Base-by-base conservation (phyloP, 202 grass and related monocot genomes). In the Alloteropsis angusta region DNA sequence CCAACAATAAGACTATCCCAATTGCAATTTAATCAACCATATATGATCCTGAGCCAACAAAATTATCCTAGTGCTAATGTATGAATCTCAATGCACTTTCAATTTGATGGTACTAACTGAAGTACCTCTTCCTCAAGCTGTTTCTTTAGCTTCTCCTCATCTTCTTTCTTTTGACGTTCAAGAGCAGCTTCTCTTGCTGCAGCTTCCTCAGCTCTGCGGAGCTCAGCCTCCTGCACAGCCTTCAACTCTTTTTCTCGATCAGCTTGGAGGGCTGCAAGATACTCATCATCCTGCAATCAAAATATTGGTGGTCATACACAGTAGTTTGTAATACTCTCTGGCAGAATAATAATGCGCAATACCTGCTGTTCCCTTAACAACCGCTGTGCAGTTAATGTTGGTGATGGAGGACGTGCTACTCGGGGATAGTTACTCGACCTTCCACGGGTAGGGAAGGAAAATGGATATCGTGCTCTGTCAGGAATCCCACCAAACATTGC, bases 341-440 rank as follows among this genome's bases (percentile, higher is more conserved):
- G n/a, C 7, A 76, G 22, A 72, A 43, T 43, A 34, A 56, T 50
- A 72, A 4, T 81, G 19, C 52, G 76, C 42, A 58, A 74, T 80
- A 99, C 96, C 92, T 99, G 96, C 34, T 99, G 96, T 82, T 95
- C 92, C 80, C 92, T 90, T 87, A 99, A 82, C 67, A 99, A 74
- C 57, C 92, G 88, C 8, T 99, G 96, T 62, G 83, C 90, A 59
- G 90, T 87, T 81, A 99, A 89, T 57, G 86, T 34, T 80, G 92
- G 90, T 49, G 91, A 94, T 14, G 82, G 85, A 56, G 90, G 82
- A 76, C 48, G 82, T 71, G 73, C 71, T 68, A 82, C 78, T 53
- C 50, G 32, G 52, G 71, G 77, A 82, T 72, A 85, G 60, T 6
- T 11, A 36, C 42, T 59, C 45, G 86, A 83, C 68, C 72, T 80